Conservation (phyloP, 768 basidiomycete species). For the Trametes sanguinea region DNA sequence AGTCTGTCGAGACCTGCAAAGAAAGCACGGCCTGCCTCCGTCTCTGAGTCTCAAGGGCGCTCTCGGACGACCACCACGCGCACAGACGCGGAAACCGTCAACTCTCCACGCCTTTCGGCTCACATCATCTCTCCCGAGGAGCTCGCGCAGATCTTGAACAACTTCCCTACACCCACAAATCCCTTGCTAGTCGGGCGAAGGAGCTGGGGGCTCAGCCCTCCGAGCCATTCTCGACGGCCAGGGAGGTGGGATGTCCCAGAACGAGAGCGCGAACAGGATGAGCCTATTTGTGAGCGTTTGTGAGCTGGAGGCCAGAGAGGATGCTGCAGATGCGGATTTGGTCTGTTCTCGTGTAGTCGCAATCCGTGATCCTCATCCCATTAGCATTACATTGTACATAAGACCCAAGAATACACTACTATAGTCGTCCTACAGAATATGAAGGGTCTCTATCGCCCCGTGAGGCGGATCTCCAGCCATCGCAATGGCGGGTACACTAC, state of each 20-base stretch:
- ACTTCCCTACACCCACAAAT: slow-evolving; percentile 1
- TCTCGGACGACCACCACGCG: not conserved
- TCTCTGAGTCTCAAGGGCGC: not conserved
- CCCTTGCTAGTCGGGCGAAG: not conserved
- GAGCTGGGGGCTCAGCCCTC: slow-evolving; percentile 7
- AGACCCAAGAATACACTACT: not conserved
- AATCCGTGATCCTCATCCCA: too few species aligned
- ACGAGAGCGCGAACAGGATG: too few species aligned
- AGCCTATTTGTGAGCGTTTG: too few species aligned
- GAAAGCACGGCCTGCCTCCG: slow-evolving; percentile 7
- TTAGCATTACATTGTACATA: not conserved
- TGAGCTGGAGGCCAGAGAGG: not conserved
- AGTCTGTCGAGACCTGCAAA: not conserved
- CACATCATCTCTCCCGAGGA: slow-evolving; percentile 19
- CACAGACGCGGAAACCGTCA: not conserved
- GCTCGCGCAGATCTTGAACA: slow-evolving; percentile 14
- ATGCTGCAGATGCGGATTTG: not conserved
- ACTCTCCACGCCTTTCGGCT: not conserved
- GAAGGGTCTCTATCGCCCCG: slow-evolving; percentile 35
- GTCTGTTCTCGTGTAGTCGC: not conserved
- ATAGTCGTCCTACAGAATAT: not conserved
- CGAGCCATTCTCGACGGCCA: slow-evolving; percentile 15
- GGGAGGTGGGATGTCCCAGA: slow-evolving; percentile 9
- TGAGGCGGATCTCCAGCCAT: slow-evolving; percentile 49
- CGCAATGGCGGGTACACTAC: slow-evolving; percentile 49